Conservation (phyloP, 106 monocot species). For the Hemerocallis citrina region DNA sequence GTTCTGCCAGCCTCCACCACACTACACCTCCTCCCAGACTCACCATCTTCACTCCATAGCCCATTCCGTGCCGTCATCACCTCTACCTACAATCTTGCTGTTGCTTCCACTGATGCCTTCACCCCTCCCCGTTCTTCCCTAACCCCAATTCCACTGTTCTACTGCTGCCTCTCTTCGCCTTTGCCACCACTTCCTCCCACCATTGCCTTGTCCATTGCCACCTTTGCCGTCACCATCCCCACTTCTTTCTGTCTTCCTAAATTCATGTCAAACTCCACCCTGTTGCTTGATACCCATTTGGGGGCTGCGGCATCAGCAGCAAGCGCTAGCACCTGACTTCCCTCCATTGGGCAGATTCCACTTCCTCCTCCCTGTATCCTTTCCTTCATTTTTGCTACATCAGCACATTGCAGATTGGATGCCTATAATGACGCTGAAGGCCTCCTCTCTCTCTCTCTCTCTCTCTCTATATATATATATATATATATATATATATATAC, state of each 20-base stretch:
- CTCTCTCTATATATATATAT: no score
- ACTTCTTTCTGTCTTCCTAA: neutral
- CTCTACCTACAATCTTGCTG: no score
- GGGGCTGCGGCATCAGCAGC: no score
- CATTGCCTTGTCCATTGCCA: neutral
- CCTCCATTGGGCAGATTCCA: neutral
- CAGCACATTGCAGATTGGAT: no score
- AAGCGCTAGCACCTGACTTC: no score
- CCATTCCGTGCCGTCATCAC: no score
- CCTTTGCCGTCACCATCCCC: neutral
- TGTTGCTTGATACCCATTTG: neutral
- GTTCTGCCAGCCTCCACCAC: no score
- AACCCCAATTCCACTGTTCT: no score
- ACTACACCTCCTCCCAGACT: no score
- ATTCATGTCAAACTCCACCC: neutral
- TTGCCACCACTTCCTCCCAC: neutral
- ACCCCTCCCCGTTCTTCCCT: neutral
- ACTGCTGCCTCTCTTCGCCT: no score
- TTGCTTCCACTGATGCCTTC: neutral
- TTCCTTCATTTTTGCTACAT: neutral
- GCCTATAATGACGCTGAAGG: neutral
- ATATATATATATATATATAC: no score
- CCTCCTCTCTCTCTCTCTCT: neutral
- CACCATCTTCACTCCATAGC: no score
- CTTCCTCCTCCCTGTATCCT: neutral